A percentile compares a stretch with the other conserved stretches of the same genome.
Evolutionary conservation across 2,329 filamentous ascomycete genomes (phyloP).

Genomic region (Emergomyces pasteurianus): DNA sequence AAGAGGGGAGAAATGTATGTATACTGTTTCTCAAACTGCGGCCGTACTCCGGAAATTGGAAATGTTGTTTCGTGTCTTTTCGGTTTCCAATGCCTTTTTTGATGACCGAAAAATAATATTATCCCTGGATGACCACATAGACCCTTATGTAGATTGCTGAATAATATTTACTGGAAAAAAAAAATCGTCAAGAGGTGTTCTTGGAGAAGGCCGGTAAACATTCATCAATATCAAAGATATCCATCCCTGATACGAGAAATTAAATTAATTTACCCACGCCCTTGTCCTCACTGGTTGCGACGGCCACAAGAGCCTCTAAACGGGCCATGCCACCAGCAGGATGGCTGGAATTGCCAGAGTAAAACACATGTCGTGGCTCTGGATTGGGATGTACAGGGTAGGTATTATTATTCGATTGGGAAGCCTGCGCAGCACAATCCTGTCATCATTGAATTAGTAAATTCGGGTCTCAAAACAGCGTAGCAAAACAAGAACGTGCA

Average conservation of each 20-base stretch:
- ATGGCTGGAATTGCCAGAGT: constrained; percentile 17
- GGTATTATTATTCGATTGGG: constrained; percentile 21
- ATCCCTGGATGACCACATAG: background rate
- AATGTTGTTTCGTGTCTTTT: background rate
- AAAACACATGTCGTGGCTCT: constrained; percentile 19
- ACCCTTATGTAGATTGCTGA: background rate
- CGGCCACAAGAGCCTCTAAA: constrained; percentile 39
- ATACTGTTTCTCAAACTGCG: background rate
- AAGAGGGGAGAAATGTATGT: background rate
- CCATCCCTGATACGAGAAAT: background rate
- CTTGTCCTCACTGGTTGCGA: constrained; percentile 32
- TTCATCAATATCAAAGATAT: background rate
- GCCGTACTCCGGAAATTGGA: background rate
- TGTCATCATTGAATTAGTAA: constrained; percentile 15
- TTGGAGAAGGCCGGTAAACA: background rate
- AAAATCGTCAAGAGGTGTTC: background rate
- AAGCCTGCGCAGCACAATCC: constrained; percentile 22
- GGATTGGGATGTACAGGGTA: constrained; percentile 12
- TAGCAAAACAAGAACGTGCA: constrained; percentile 15
- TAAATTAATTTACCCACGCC: background rate
- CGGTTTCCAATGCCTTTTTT: no score
- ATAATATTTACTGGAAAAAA: background rate
- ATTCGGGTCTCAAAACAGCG: constrained; percentile 7
- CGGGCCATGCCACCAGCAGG: constrained; percentile 32
- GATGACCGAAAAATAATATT: background rate